A percentile compares a stretch with the other conserved stretches of the same genome.
Evolutionary conservation across 129 eudicot species (phyloP).

Genomic region (Flaveria robusta): DNA sequence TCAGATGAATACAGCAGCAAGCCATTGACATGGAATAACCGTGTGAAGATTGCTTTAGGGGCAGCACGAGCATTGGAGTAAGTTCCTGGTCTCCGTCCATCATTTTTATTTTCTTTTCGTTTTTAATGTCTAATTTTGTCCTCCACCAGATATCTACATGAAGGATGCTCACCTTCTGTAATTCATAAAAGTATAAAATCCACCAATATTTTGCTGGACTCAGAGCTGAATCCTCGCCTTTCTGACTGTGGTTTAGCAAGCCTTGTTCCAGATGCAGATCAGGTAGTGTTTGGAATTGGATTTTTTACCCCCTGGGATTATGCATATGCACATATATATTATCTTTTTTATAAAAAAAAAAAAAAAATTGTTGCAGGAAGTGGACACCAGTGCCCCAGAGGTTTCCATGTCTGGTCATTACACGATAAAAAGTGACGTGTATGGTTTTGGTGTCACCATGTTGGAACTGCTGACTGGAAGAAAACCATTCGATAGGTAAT

Average conservation of each 20-base stretch:
- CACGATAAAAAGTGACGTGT: constrained; percentile 86
- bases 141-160: constrained; percentile 80
- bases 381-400: constrained; percentile 82
- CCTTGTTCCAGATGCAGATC: constrained; percentile 80
- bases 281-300: constrained; percentile 45
- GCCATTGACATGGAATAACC: constrained; percentile 89
- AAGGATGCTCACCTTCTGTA: constrained; percentile 97
- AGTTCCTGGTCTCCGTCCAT: constrained; percentile 30
- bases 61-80: constrained; percentile 97
- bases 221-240: constrained; percentile 89
- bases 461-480: constrained; percentile 93
- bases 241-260: constrained; percentile 92
- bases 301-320: background rate
- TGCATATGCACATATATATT: constrained; percentile 12
- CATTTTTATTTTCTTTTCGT: background rate
- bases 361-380: constrained; percentile 48
- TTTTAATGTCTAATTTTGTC: background rate
- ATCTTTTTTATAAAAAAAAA: background rate
- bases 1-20: constrained; percentile 88
- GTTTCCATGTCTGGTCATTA: constrained; percentile 95
- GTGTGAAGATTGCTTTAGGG: constrained; percentile 97
- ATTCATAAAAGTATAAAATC: constrained; percentile 87
- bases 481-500: constrained; percentile 85
- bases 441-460: constrained; percentile 97
- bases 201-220: constrained; percentile 81